Percentiles rank a stretch among this genome's conserved stretches.
These are phyloP conservation scores for Aspergillus sp. DNA, from an alignment of 2,329 filamentous ascomycete species.

Conservation along the genomic window DNA sequence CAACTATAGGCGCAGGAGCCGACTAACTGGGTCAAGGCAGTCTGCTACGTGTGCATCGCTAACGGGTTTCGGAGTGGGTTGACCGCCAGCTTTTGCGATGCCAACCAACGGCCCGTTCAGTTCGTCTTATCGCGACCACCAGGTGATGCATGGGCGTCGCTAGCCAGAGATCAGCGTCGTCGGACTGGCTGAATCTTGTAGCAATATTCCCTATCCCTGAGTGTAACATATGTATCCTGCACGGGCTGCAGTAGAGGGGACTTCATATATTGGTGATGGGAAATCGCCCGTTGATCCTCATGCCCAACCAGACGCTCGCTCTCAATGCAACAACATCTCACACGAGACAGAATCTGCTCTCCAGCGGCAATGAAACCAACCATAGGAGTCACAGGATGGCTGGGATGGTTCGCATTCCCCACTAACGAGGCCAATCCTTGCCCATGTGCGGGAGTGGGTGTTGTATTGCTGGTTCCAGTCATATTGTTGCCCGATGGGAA, in stretches of 20 bases:
- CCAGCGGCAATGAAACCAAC: slow-evolving; percentile 2
- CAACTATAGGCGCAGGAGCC: slow-evolving; percentile 20
- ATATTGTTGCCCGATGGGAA: slow-evolving; percentile 17
- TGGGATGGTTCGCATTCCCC: slow-evolving; percentile 7
- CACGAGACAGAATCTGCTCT: neutral
- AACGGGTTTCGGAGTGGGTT: slow-evolving; percentile 28
- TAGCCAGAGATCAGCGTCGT: neutral
- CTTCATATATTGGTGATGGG: neutral
- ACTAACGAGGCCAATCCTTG: neutral
- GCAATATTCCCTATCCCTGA: neutral
- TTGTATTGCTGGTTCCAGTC: neutral
- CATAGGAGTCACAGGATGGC: slow-evolving; percentile 3
- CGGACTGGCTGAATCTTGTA: neutral
- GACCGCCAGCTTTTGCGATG: slow-evolving; percentile 21
- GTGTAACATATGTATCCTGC: neutral
- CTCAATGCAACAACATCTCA: neutral
- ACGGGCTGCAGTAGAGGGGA: slow-evolving; percentile 1
- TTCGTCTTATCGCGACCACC: slow-evolving; percentile 7
- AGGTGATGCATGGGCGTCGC: neutral
- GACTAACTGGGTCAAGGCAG: slow-evolving; percentile 26
- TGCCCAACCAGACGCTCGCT: neutral
- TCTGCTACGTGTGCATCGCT: slow-evolving; percentile 39
- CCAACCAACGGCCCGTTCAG: slow-evolving; percentile 11
- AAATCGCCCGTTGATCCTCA: neutral
- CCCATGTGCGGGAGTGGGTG: neutral